Percentiles rank a stretch among this genome's conserved stretches.
Evolutionary conservation across 768 basidiomycete species (phyloP).

Genomic region (Clathrus columnatus): DNA sequence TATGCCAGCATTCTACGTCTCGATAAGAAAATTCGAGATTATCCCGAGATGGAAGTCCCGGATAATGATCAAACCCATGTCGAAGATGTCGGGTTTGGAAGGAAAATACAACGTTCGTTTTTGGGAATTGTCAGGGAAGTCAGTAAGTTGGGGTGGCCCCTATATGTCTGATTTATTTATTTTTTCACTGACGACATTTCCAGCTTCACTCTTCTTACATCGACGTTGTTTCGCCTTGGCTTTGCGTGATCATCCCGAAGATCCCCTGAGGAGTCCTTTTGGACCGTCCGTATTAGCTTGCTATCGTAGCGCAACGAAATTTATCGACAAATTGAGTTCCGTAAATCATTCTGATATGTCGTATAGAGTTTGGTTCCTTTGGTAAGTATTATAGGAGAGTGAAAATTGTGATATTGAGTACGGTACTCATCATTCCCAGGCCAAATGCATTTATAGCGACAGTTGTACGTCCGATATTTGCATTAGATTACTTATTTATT

Average conservation of each 20-base stretch:
- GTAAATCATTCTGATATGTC: constrained; percentile 46
- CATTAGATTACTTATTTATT: background rate
- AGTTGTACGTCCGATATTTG: background rate
- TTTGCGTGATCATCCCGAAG: constrained; percentile 48
- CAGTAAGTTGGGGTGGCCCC: background rate
- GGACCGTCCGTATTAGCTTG: constrained; percentile 61
- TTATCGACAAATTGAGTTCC: constrained; percentile 40
- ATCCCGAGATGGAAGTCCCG: background rate
- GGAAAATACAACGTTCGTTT: constrained; percentile 1
- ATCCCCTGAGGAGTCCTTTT: constrained; percentile 62
- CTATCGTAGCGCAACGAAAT: constrained; percentile 55
- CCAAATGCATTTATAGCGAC: constrained; percentile 3
- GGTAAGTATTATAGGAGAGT: constrained; percentile 23
- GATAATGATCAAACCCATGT: background rate
- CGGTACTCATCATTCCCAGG: background rate
- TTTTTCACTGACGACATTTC: constrained; percentile 1
- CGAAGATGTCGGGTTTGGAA: background rate
- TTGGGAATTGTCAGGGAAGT: background rate
- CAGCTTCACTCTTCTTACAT: constrained; percentile 66
- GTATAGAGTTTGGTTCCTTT: constrained; percentile 60
- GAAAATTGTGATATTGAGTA: background rate
- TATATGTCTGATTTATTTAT: background rate
- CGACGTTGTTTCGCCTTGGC: constrained; percentile 73
- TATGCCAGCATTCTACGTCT: constrained; percentile 3
- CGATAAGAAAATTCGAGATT: constrained; percentile 1